Evolutionary conservation across 2,329 filamentous ascomycete genomes (phyloP), one percentile per base, ranked within the genome.

Genomic region (Fusarium musae): DNA sequence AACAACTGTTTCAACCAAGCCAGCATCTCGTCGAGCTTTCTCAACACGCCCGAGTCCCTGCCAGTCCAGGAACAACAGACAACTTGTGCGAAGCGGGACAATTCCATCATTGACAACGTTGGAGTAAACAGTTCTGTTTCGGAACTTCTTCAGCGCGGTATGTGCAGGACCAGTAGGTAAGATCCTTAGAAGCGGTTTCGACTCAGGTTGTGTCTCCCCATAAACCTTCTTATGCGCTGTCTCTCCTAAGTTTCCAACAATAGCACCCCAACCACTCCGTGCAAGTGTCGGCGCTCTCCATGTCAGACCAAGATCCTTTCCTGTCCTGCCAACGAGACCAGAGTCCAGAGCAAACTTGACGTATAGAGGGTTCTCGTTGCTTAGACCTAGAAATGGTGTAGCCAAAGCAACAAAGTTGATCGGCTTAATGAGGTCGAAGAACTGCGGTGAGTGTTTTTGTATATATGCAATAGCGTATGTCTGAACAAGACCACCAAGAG

Each of bases 81-180:
- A 99, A 72, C 96, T 98, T 9, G 96, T 99, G 28, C 96, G 91
- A 39, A 99, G 84, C 6, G 96, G 96, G 9, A 99, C 96, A 75
- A 99, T 98, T 6, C 95, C 96, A 82, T 98, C 96, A 79, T 98
- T 98, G 75, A 98, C 96, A 17, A 98, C 95, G 78, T 98, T 98
- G 4, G 95, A 97, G 81, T 98, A 98, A 3, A 98, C 87, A 0
- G 96, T 98, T 21, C 96, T 88, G 80, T 97, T 97, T 28, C 94
- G 88, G 81, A 98, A 98, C 83, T 93, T 94, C 79, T 93, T 92
- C 44, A 98, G 84, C 3, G 95, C 96, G 61, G 90, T 89, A 81
- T 98, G 95, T 11, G 96, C 96, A 21, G 96, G 95, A 1, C 96
- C 96, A 12, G 94, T 97, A 0, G 96, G 96, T 30, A 98, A 83